Conservation (phyloP, 305 asterid species). For the Rubia peregrina region DNA sequence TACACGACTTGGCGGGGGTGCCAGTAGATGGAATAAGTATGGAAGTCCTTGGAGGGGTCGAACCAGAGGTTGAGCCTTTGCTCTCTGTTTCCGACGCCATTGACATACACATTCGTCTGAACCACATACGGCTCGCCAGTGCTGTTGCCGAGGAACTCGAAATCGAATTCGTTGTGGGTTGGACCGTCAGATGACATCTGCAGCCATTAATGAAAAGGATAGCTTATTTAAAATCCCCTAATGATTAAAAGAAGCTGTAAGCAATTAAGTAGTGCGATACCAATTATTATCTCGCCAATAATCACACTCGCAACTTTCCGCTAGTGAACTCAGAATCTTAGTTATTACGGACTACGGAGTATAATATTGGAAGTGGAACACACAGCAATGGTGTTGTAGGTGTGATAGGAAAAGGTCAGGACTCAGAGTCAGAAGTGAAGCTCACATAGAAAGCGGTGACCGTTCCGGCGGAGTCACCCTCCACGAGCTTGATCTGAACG, state of each 20-base stretch:
- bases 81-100: slow-evolving; percentile 87
- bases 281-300: slow-evolving; percentile 1
- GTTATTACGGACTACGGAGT: background rate
- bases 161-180: slow-evolving; percentile 80
- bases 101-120: slow-evolving; percentile 76
- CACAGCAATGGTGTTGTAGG: background rate
- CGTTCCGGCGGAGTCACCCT: slow-evolving; percentile 93
- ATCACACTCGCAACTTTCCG: slow-evolving; percentile 7
- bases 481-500: slow-evolving; percentile 82
- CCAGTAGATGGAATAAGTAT: slow-evolving; percentile 72
- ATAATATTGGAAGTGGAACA: background rate
- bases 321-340: slow-evolving; percentile 5
- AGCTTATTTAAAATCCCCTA: background rate
- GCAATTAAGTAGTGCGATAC: background rate
- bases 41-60: slow-evolving; percentile 79
- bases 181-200: slow-evolving; percentile 95
- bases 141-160: slow-evolving; percentile 76
- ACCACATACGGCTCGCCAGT: slow-evolving; percentile 81
- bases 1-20: slow-evolving; percentile 87
- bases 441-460: slow-evolving; percentile 81
- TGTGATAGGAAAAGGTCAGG: background rate
- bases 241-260: background rate
- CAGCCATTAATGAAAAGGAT: background rate
- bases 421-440: background rate
- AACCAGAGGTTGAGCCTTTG: slow-evolving; percentile 87